Base-by-base conservation (phyloP, 331 rosid species). In the Quercus phellos region DNA sequence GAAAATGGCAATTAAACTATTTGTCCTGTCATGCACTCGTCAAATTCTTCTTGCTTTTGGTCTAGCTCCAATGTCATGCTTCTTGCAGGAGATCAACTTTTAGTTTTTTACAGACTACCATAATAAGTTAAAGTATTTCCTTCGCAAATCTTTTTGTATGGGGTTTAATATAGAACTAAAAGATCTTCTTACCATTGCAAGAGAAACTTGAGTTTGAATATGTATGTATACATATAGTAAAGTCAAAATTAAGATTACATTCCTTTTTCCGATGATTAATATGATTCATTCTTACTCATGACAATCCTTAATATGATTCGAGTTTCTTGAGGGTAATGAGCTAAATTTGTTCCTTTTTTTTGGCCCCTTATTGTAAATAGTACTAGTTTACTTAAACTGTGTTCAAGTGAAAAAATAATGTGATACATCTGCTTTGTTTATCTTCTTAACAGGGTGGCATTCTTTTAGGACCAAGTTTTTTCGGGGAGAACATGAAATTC, bases 391-490 rank as follows among this genome's bases (percentile, higher is more conserved):
- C 11, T 38, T 3, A 6, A 55, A n/a, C 13, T 55, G 21, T 55
- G 21, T 55, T n/a, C 27, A 56, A 8, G 2, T 56, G 63, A 56
- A 21, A 9, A 56, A 6, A n/a, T 6, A 16, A 9, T 42, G 5
- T 18, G n/a, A n/a, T 38, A 42, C 55, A 69, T 35, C 8, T 46
- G 38, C 53, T 42, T 46, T 74, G 4, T 8, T 35, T 19, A 10
- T 29, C 66, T 18, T 51, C 14, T 77, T 56, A 21, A 9, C 79
- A 92, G 97, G 87, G 77, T 32, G 97, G 97, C 42, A 76, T 90
- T 60, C 1, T 90, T 63, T 34, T 88, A 70, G 97, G 97, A 21
- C 95, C 95, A 0, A 79, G 91, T 18, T 3, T 77, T 78, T 18
- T 90, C 12, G 93, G 92, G 70, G 59, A 12, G 3, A 56, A 0